Evolutionary conservation across 495 filamentous ascomycete genomes (phyloP).

Genomic region (Daldinia loculata): DNA sequence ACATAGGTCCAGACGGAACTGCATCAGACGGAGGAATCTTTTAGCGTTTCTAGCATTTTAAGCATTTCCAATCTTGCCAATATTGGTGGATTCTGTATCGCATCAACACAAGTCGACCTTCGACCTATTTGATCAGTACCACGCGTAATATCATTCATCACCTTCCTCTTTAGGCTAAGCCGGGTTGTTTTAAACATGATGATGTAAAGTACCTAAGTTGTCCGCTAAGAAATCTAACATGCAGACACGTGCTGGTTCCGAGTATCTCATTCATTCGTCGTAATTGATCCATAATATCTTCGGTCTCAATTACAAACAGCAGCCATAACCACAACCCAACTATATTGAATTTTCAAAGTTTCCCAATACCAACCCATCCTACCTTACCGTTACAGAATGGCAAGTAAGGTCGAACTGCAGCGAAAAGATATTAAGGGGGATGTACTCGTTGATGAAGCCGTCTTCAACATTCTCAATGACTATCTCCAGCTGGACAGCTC

Average conservation of each 20-base stretch:
- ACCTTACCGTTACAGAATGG: constrained; percentile 6
- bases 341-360: background rate
- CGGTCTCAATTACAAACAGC: background rate
- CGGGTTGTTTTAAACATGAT: background rate
- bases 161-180: constrained; percentile 31
- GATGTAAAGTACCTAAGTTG: constrained; percentile 4
- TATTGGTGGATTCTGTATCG: background rate
- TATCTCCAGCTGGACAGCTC: constrained; percentile 20
- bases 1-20: background rate
- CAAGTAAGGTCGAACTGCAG: constrained; percentile 2
- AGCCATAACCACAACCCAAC: background rate
- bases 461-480: constrained; percentile 45
- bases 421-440: constrained; percentile 9
- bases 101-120: background rate
- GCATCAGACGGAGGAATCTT: background rate
- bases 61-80: background rate
- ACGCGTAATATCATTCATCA: background rate
- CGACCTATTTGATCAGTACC: no score
- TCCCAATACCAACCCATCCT: background rate
- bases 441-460: constrained; percentile 16
- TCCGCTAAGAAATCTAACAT: constrained; percentile 1
- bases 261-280: background rate
- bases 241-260: constrained; percentile 25
- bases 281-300: background rate
- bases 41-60: background rate